phyloP scores from a whole-genome alignment of 331 rosid genomes.

The Quercus lobata region DNA sequence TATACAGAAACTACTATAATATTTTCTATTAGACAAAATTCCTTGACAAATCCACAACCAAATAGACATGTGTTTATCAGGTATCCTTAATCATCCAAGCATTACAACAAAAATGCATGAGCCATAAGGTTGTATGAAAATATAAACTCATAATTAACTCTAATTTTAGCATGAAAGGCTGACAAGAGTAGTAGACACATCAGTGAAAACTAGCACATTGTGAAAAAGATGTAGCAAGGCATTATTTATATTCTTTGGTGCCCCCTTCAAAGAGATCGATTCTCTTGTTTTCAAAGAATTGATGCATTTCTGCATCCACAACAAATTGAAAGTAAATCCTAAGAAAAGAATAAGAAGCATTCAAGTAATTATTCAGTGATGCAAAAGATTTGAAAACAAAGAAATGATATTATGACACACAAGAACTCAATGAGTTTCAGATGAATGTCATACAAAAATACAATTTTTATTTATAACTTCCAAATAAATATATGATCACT shows the following conservation, averaged over 20 bases:
- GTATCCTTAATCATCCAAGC: no score
- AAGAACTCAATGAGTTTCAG: neutral
- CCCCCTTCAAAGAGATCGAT: conserved; percentile 81
- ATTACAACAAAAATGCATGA: no score
- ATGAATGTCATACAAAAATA: no score
- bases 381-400: neutral
- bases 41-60: neutral
- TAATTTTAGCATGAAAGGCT: no score
- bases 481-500: no score
- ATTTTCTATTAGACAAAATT: neutral
- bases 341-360: no score
- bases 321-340: neutral
- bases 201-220: no score
- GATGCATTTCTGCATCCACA: conserved; percentile 47
- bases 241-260: conserved; percentile 50
- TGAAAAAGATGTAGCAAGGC: conserved; percentile 58
- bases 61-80: no score
- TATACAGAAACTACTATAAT: neutral
- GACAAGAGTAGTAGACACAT: no score
- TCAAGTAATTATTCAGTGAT: neutral
- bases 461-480: no score
- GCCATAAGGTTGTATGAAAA: no score
- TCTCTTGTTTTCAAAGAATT: conserved; percentile 57
- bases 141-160: no score
- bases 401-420: neutral